Conservation (phyloP, 257 asterid genomes). For the Solanum neorickii region DNA sequence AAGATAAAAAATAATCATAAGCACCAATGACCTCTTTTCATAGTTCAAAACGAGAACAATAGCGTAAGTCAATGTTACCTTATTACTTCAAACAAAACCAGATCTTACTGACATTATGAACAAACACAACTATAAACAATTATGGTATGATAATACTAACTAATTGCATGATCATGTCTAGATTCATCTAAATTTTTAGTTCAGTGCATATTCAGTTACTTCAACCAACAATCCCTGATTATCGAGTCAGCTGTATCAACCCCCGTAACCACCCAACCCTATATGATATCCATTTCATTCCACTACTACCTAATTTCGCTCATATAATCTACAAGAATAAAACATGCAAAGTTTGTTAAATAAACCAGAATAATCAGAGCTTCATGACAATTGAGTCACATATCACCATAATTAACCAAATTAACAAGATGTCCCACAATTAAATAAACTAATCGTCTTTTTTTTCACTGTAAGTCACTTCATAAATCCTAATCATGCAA, state of each 20-base stretch:
- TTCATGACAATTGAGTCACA: neutral
- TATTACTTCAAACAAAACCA: neutral
- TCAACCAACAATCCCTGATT: neutral
- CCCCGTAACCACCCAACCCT: neutral
- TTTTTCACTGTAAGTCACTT: neutral
- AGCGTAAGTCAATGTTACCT: neutral
- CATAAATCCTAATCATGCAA: neutral
- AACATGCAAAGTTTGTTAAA: neutral
- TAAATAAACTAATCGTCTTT: neutral
- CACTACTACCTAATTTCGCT: neutral
- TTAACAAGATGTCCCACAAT: neutral
- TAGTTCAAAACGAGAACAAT: neutral
- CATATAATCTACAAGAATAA: neutral
- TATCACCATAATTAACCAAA: neutral
- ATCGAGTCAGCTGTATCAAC: neutral
- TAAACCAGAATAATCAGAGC: neutral
- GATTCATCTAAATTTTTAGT: neutral
- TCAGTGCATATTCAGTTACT: neutral
- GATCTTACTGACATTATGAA: neutral
- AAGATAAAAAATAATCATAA: neutral
- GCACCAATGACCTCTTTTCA: neutral
- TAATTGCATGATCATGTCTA: neutral
- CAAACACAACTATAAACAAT: neutral
- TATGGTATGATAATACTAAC: neutral
- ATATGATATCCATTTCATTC: neutral